These are phyloP conservation scores for Bipolaris victoriae DNA, from an alignment of 2,329 filamentous ascomycete species.

Conservation along the genomic window DNA sequence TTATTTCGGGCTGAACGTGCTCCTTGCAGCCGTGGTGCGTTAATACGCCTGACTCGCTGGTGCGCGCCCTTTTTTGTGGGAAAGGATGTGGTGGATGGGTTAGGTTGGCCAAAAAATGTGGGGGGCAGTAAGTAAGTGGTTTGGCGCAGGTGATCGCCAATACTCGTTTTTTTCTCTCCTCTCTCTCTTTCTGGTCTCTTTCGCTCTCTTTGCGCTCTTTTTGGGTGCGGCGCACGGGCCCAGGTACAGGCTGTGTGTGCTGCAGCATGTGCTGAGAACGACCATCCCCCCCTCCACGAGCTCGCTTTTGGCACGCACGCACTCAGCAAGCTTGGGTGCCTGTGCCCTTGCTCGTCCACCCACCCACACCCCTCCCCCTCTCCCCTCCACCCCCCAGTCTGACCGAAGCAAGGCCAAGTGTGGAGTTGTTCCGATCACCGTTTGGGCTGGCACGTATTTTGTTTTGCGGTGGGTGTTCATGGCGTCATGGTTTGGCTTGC, in stretches of 20 bases:
- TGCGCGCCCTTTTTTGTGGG: neutral
- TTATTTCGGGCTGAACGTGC: constrained; percentile 50
- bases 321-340: no score
- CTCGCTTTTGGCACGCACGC: no score
- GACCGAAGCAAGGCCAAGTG: constrained; percentile 10
- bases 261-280: constrained; percentile 3
- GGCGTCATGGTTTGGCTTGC: constrained; percentile 7
- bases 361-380: no score
- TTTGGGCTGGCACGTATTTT: constrained; percentile 8
- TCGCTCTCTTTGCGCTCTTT: no score
- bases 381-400: neutral
- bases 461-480: constrained; percentile 2
- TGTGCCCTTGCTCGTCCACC: neutral
- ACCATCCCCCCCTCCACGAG: no score
- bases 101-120: neutral
- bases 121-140: neutral
- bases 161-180: constrained; percentile 8
- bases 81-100: no score
- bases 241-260: constrained; percentile 16
- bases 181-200: no score
- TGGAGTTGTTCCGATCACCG: constrained; percentile 11
- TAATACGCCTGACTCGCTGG: constrained; percentile 29
- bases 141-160: constrained; percentile 23
- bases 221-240: constrained; percentile 16
- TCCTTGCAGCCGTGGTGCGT: constrained; percentile 48